These are phyloP conservation scores for Erythrobasidium hasegawianum DNA, from an alignment of 1,284 basidiomycete species.

Conservation along the genomic window DNA sequence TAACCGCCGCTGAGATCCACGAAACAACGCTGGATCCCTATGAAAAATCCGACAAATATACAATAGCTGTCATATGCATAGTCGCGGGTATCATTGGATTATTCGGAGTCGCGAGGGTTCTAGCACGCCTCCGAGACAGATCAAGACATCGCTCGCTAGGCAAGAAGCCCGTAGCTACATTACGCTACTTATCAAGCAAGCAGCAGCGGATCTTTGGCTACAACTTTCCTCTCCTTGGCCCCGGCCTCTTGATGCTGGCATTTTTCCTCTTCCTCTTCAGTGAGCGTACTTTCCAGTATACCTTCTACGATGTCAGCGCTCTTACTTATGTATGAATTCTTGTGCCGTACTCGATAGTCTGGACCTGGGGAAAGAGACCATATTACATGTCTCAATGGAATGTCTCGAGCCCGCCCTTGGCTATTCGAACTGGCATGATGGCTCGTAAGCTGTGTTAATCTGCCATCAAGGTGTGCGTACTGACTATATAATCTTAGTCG, in stretches of 20 bases:
- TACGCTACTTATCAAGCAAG: conserved; percentile 42
- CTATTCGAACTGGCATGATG: conserved; percentile 51
- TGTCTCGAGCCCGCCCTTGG: conserved; percentile 50
- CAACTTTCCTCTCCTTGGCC: conserved; percentile 50
- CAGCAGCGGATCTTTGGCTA: conserved; percentile 41
- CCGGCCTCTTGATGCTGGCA: conserved; percentile 45
- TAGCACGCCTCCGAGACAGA: neutral
- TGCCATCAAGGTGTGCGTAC: neutral
- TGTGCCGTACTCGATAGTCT: conserved; percentile 42
- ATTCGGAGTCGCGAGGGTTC: conserved; percentile 30
- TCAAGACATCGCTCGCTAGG: conserved; percentile 12
- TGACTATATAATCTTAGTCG: conserved; percentile 36
- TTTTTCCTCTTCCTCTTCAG: conserved; percentile 49
- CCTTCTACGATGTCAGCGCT: too few relatives aligned
- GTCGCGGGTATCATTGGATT: conserved; percentile 35
- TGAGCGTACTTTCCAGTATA: conserved; percentile 40
- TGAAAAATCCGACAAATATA: conserved; percentile 37
- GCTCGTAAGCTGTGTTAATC: conserved; percentile 41
- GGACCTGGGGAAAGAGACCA: conserved; percentile 48
- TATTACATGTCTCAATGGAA: conserved; percentile 51
- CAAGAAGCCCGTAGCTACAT: conserved; percentile 35
- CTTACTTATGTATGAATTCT: too few relatives aligned
- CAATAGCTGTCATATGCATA: conserved; percentile 45
- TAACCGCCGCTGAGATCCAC: conserved; percentile 35
- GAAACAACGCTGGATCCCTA: conserved; percentile 40